Percentiles rank a stretch among this genome's conserved stretches.
Conservation (phyloP, 345 rosid species). For the Populus alba region DNA sequence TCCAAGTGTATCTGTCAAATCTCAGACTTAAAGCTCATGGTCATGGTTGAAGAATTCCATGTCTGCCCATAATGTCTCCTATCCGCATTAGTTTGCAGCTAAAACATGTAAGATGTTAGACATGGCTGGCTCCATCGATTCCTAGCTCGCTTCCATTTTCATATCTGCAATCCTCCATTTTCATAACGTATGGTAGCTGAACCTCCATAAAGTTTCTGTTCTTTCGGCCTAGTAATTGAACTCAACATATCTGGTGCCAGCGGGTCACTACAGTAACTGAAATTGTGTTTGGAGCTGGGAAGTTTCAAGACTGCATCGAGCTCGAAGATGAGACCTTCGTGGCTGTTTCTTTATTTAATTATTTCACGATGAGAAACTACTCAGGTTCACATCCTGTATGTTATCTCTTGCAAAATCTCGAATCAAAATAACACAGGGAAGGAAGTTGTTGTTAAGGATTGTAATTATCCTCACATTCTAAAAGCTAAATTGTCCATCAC, state of each 20-base stretch:
- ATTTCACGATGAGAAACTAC: too few species aligned
- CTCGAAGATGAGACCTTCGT: too few species aligned
- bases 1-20: neutral
- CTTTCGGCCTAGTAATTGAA: neutral
- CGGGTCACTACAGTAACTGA: too few species aligned
- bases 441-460: too few species aligned
- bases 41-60: neutral
- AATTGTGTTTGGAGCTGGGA: too few species aligned
- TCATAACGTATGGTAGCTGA: neutral
- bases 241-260: neutral
- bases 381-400: too few species aligned
- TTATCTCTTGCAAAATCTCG: too few species aligned
- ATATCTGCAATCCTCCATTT: neutral
- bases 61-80: neutral
- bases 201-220: neutral
- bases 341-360: too few species aligned
- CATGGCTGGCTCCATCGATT: neutral
- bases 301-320: too few species aligned
- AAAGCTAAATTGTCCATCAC: too few species aligned
- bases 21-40: neutral
- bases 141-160: neutral
- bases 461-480: too few species aligned
- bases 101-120: neutral
- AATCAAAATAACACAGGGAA: too few species aligned
- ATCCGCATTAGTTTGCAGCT: neutral